These are phyloP conservation scores for Fraxinus latifolia DNA, from an alignment of 305 asterid species.

Conservation along the genomic window DNA sequence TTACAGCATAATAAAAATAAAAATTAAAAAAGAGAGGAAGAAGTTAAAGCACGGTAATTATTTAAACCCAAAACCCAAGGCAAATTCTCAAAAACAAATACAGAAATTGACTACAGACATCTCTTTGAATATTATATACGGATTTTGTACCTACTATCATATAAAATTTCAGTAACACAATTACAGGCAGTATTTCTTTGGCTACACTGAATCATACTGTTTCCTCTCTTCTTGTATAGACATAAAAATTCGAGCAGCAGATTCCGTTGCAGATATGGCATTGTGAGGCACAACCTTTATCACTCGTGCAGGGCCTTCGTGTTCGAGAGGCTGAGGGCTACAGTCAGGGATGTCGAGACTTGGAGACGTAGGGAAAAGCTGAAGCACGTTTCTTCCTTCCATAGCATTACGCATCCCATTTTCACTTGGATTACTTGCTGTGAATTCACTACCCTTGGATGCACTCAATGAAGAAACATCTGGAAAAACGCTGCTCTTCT, in stretches of 20 bases:
- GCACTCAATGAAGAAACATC: constrained; percentile 6
- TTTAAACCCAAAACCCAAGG: neutral
- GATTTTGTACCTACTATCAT: neutral
- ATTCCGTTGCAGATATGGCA: constrained; percentile 63
- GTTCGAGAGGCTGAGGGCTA: constrained; percentile 18
- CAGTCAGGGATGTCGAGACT: constrained; percentile 12
- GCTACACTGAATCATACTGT: constrained; percentile 39
- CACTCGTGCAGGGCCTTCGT: constrained; percentile 30
- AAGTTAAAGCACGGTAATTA: neutral
- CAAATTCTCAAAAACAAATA: neutral
- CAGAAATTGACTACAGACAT: constrained; percentile 4
- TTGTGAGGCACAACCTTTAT: constrained; percentile 64
- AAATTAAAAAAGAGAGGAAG: too few species aligned
- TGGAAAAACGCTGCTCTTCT: constrained; percentile 19
- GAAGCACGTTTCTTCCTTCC: constrained; percentile 40
- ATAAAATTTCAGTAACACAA: neutral
- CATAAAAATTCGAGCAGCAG: constrained; percentile 74
- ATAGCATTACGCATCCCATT: constrained; percentile 18
- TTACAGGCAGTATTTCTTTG: neutral
- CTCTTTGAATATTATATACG: neutral
- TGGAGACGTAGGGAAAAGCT: constrained; percentile 53
- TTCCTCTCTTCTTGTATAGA: constrained; percentile 85
- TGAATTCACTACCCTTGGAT: constrained; percentile 42
- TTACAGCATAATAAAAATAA: neutral
- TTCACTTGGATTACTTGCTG: constrained; percentile 51